Evolutionary conservation across 1,284 basidiomycete genomes (phyloP), one percentile per base, ranked within the genome.

Genomic region (Cryptococcus sp.): DNA sequence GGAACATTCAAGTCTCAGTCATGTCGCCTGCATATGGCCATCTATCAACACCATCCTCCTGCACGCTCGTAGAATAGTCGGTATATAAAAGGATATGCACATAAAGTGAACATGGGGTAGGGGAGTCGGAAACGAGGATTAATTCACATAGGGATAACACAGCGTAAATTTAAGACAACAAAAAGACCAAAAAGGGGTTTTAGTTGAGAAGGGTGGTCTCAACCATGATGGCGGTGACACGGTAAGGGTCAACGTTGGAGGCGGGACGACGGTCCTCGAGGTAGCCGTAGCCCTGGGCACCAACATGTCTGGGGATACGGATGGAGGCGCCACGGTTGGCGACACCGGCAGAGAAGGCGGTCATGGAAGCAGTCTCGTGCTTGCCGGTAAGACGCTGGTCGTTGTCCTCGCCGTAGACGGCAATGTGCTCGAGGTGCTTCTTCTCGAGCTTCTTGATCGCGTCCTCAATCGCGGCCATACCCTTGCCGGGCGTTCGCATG

Each of bases 361-460:
- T 86, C 75, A 99, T 98, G 82, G 95, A 92, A 62, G 90, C 94
- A 50, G 96, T 99, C 86, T 99, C 96, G 78, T 96, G 93, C 56
- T 73, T 76, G 63, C 94, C 93, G 46, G 93, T 95, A 72, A 97
- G 84, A 77, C 93, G 87, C 69, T 92, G 82, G 65, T 97, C 93
- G 81, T 97, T 97, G 84, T 93, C 91, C 78, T 93, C 91, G 70
- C 94, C 94, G 79, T 97, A 97, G 57, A 96, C 93, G 59, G 91
- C 91, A 70, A 97, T 96, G 84, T 96, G 92, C 79, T 94, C 87
- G 62, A 88, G 81, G 77, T 94, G 91, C 73, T 86, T 86, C 82
- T 88, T 87, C 69, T 86, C 81, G 57, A 94, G 82, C 82, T 92
- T 93, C 82, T 88, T 90, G 76, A 99, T 97, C 58, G 93, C 94